Conservation (phyloP, 805 yeast species). For the Wickerhamiella hasegawae region DNA sequence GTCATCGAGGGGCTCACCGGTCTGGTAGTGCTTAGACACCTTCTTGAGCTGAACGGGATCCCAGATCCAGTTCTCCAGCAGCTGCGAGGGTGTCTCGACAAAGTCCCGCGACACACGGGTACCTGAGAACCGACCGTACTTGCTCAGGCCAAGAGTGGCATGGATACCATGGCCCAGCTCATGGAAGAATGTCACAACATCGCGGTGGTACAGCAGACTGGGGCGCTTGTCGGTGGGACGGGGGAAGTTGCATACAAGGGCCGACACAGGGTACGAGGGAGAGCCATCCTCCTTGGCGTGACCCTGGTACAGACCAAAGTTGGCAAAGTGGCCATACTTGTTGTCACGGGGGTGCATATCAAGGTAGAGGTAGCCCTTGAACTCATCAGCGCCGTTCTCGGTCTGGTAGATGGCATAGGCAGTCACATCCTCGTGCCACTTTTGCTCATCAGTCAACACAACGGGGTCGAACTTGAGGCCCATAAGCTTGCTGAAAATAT, state of each 20-base stretch:
- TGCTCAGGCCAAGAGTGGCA: conserved; percentile 51
- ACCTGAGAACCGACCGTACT: conserved; percentile 55
- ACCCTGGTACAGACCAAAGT: conserved; percentile 26
- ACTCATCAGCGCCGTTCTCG: conserved; percentile 37
- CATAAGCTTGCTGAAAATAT: conserved; percentile 53
- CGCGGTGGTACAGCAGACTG: conserved; percentile 58
- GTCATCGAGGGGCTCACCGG: conserved; percentile 42
- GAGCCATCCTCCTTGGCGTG: conserved; percentile 4
- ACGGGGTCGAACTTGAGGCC: conserved; percentile 48
- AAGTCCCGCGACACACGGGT: conserved; percentile 70
- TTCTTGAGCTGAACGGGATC: conserved; percentile 38
- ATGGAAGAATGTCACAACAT: conserved; percentile 74
- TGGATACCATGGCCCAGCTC: conserved; percentile 86
- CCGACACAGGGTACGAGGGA: conserved; percentile 52
- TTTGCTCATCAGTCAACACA: conserved; percentile 28
- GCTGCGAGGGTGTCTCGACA: conserved; percentile 84
- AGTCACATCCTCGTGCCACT: conserved; percentile 71
- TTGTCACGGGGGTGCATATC: conserved; percentile 79
- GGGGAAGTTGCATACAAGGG: conserved; percentile 73
- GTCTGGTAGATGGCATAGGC: conserved; percentile 45
- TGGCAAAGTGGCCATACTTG: conserved; percentile 81
- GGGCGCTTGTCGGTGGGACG: conserved; percentile 57
- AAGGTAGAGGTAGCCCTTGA: conserved; percentile 64
- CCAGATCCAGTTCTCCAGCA: conserved; percentile 86
- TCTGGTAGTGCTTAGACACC: conserved; percentile 48